These are phyloP conservation scores for Coemansia sp. DNA, from an alignment of 192 early-diverging fungal genomes.

Conservation along the genomic window DNA sequence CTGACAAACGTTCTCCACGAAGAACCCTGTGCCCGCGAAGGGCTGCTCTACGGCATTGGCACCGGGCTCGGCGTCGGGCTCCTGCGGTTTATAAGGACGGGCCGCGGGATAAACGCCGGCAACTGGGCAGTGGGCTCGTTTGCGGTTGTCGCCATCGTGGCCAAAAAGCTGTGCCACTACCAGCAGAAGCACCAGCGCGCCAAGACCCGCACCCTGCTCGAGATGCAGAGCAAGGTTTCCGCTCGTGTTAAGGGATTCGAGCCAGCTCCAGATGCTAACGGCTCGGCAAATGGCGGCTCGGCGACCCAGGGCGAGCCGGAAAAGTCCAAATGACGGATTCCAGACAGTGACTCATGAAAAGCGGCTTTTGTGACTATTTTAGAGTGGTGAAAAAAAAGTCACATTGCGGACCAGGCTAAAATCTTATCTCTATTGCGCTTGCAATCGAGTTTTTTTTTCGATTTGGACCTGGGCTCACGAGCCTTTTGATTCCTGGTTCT, in stretches of 20 bases:
- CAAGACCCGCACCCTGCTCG: constrained; percentile 33
- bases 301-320: neutral
- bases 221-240: constrained; percentile 12
- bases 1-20: constrained; percentile 16
- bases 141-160: constrained; percentile 20
- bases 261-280: neutral
- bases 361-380: constrained; percentile 4
- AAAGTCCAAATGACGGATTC: constrained; percentile 1
- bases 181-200: constrained; percentile 39
- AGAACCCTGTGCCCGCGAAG: constrained; percentile 49
- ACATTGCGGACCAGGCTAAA: neutral
- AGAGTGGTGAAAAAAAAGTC: neutral
- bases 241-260: constrained; percentile 30
- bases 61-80: constrained; percentile 25
- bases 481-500: too few relatives aligned
- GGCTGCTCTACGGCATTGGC: constrained; percentile 43
- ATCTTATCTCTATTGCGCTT: constrained; percentile 3
- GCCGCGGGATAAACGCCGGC: constrained; percentile 30
- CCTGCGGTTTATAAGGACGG: constrained; percentile 33
- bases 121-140: constrained; percentile 45
- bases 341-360: constrained; percentile 4
- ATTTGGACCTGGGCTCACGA: too few relatives aligned
- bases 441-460: too few relatives aligned
- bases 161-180: constrained; percentile 44
- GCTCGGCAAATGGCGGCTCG: neutral